Evolutionary conservation across 257 asterid genomes (phyloP).

Genomic region (Solanum etuberosum): DNA sequence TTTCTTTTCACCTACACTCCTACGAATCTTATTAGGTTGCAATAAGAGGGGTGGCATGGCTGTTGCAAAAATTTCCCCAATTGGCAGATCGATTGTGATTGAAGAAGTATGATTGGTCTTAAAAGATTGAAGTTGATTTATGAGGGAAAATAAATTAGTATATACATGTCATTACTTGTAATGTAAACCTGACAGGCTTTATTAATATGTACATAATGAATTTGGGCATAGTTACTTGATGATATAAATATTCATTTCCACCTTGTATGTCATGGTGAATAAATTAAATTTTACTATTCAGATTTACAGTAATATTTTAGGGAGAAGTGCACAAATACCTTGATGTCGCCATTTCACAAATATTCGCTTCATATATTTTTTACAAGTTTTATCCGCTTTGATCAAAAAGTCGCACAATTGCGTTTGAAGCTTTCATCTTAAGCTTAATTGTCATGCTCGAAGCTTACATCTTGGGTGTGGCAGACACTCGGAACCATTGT

Average conservation of each 20-base stretch:
- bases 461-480: background rate
- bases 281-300: background rate
- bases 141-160: background rate
- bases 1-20: background rate
- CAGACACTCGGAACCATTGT: background rate
- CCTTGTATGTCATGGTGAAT: background rate
- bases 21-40: slow-evolving; percentile 32
- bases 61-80: slow-evolving; percentile 64
- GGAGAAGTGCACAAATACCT: background rate
- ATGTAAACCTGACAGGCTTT: background rate
- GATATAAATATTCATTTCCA: background rate
- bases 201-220: background rate
- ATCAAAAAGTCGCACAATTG: background rate
- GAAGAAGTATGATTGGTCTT: background rate
- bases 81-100: slow-evolving; percentile 43
- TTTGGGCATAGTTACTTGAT: background rate
- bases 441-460: too few species aligned
- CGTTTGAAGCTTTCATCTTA: background rate
- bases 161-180: background rate
- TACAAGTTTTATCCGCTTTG: background rate
- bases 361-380: background rate
- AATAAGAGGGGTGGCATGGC: slow-evolving; percentile 77
- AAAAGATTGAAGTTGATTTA: background rate
- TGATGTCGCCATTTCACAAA: background rate
- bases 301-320: background rate